These are phyloP conservation scores for Ogataea philodendri DNA, from an alignment of 805 yeast genomes.

Conservation along the genomic window DNA sequence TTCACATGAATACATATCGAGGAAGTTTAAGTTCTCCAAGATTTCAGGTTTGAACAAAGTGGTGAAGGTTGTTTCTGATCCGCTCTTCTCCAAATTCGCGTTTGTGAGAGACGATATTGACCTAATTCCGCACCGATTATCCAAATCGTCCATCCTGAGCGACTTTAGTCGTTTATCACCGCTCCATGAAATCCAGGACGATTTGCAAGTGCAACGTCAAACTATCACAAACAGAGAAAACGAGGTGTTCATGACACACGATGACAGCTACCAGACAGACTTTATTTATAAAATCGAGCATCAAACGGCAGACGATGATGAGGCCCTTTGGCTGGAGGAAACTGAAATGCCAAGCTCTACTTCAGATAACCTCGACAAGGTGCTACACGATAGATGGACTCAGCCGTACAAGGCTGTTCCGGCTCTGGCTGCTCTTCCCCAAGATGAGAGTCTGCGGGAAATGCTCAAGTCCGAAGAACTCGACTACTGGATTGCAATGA, in stretches of 20 bases:
- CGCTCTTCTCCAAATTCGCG: conserved; percentile 61
- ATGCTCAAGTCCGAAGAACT: conserved; percentile 35
- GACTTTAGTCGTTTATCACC: conserved; percentile 61
- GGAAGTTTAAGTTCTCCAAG: conserved; percentile 50
- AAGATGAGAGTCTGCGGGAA: conserved; percentile 28
- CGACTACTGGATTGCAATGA: conserved; percentile 25
- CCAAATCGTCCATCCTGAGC: conserved; percentile 42
- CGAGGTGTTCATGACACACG: not conserved
- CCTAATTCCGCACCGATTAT: conserved; percentile 52
- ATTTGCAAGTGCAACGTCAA: conserved; percentile 9
- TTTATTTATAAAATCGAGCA: conserved; percentile 13
- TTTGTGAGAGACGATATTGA: conserved; percentile 64
- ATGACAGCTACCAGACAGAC: conserved; percentile 15
- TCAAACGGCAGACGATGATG: conserved; percentile 7
- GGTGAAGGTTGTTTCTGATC: conserved; percentile 58
- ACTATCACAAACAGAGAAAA: conserved; percentile 8
- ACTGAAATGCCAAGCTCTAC: no score
- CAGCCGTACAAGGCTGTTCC: not conserved
- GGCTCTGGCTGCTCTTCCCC: conserved; percentile 3
- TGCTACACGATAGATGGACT: conserved; percentile 21
- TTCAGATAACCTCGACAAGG: conserved; percentile 10
- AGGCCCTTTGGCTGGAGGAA: no score
- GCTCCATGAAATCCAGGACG: conserved; percentile 29
- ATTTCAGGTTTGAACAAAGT: conserved; percentile 54
- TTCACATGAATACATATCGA: conserved; percentile 20